Evolutionary conservation across 352 stramenopile genomes (phyloP), one percentile per base, ranked within the genome.

Genomic region (Phytophthora capsici): DNA sequence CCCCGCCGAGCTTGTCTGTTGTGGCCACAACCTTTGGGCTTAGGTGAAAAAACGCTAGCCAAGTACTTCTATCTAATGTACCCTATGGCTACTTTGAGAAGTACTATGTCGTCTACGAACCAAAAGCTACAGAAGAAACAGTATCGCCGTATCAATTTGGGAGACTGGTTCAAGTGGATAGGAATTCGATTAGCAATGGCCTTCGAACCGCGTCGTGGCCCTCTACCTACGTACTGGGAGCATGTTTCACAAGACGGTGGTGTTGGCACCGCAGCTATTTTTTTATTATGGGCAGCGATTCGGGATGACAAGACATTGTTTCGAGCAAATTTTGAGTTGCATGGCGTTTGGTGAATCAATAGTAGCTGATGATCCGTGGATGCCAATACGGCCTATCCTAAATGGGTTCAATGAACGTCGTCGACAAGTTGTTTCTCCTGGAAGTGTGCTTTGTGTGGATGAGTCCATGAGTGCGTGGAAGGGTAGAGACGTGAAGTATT

Each of bases 271-370:
- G 7, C 22, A 13, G 7, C 20, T 7, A 46, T n/a, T n/a, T n/a
- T n/a, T n/a, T n/a, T n/a, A 46, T 25, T 45, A 37, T 36, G 34
- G 49, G n/a, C 4, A 32, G 4, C 32, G 49, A 4, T 55, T 34
- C 32, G n/a, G 17, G 13, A 55, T 55, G 48, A 22, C 17, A 25
- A 10, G 49, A 1, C 34, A 57, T 20, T 47, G 34, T 12, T 57
- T 46, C 9, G 34, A 57, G n/a, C 20, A 57, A 25, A 37, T 46
- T 3, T 14, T 37, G 20, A 25, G 16, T 19, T 45, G 19, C 19
- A 23, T 57, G 19, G 12, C 20, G 5, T 46, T 57, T 32, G 14
- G 12, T n/a, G 10, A 23, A 8, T 9, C 7, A 5, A 5, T 5
- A 16, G 4, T 28, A 6, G 9, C 32, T 16, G 34, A 16, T 6